Evolutionary conservation across 2,329 filamentous ascomycete genomes (phyloP).

Genomic region (Ambrosiella cleistominuta): DNA sequence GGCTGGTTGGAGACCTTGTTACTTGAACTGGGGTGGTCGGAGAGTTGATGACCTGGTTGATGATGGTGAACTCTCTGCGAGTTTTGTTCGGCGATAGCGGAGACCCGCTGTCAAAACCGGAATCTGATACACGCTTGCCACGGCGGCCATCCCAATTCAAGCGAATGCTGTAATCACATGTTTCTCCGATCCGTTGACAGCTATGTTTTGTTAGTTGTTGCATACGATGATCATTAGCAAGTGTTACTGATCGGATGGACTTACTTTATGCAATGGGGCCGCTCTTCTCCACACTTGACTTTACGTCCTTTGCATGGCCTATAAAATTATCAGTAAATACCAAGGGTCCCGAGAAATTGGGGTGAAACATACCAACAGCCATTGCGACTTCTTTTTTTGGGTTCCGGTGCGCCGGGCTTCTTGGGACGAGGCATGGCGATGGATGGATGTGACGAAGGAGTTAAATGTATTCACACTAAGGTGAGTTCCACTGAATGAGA

Average conservation of each 20-base stretch:
- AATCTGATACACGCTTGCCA: conserved; percentile 14
- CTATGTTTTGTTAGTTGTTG: conserved; percentile 16
- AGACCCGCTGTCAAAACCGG: conserved; percentile 4
- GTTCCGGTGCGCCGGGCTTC: conserved; percentile 26
- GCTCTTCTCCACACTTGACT: conserved; percentile 62
- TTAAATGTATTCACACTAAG: neutral
- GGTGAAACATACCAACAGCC: conserved; percentile 25
- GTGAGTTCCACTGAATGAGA: no score
- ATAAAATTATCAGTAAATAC: neutral
- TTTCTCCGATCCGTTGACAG: conserved; percentile 53
- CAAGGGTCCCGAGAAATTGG: neutral
- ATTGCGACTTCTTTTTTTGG: conserved; percentile 28
- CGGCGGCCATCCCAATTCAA: conserved; percentile 61
- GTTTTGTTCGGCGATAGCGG: conserved; percentile 17
- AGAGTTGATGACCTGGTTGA: conserved; percentile 18
- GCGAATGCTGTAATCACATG: conserved; percentile 65
- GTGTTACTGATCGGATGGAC: conserved; percentile 5
- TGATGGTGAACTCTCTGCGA: conserved; percentile 21
- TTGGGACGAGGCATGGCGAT: conserved; percentile 26
- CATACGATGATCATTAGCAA: neutral
- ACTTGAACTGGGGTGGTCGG: conserved; percentile 3
- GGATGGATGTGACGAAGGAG: neutral
- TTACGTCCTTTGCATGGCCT: conserved; percentile 66
- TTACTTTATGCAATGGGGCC: conserved; percentile 51
- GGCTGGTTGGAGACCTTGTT: conserved; percentile 2